Evolutionary conservation across 257 asterid genomes (phyloP).

Genomic region (Scutellaria barbata): DNA sequence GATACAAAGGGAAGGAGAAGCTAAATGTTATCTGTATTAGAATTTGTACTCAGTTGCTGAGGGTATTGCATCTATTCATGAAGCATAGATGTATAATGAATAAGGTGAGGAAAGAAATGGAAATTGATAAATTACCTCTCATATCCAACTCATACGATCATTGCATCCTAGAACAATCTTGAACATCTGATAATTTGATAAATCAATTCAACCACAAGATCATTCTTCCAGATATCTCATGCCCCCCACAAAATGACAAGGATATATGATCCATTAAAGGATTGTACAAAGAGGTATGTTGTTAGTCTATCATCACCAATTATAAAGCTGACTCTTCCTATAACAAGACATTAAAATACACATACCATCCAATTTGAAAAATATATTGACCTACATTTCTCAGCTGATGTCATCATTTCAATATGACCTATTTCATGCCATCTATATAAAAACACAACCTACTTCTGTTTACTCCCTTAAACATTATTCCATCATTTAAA

Average conservation of each 20-base stretch:
- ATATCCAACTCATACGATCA: no score
- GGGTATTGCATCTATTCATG: no score
- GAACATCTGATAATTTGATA: not conserved
- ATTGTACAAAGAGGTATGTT: not conserved
- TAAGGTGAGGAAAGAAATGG: no score
- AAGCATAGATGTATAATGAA: no score
- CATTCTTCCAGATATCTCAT: not conserved
- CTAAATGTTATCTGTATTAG: no score
- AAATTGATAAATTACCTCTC: no score
- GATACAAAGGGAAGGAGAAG: no score
- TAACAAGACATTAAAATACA: no score
- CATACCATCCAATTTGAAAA: not conserved
- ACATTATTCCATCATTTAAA: not conserved
- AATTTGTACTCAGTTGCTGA: no score
- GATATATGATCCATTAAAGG: not conserved
- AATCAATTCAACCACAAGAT: not conserved
- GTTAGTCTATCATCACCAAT: not conserved
- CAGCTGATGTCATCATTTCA: not conserved
- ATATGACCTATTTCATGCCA: slow-evolving; percentile 15
- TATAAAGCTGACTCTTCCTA: no score
- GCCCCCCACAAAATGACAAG: not conserved
- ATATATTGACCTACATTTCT: no score
- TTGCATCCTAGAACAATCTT: no score
- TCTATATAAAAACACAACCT: not conserved
- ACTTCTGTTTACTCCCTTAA: not conserved